A percentile compares a stretch with the other conserved stretches of the same genome.
Conservation (phyloP, 257 asterid species). For the Solanum megistacrolobum region DNA sequence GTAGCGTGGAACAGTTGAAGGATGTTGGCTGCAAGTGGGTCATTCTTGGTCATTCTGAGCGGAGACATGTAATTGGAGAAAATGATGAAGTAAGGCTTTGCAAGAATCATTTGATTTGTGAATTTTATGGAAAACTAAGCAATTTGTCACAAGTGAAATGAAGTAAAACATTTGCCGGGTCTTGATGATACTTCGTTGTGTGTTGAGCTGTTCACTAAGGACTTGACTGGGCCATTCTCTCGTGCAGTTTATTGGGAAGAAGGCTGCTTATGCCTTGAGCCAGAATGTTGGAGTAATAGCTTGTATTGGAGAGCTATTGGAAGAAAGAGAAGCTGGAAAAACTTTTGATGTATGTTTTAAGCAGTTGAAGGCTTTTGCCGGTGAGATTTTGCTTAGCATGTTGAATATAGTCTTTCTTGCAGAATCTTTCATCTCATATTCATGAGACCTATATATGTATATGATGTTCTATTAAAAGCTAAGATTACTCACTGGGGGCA, state of each 20-base stretch:
- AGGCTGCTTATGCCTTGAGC: slow-evolving; percentile 92
- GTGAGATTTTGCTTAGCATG: slow-evolving; percentile 11
- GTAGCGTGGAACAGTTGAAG: slow-evolving; percentile 82
- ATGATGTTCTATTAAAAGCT: background rate
- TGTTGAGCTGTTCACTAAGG: slow-evolving; percentile 3
- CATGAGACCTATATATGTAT: background rate
- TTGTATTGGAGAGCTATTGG: slow-evolving; percentile 91
- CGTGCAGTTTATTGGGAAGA: slow-evolving; percentile 86
- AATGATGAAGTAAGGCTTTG: slow-evolving; percentile 56
- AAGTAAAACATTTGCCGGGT: background rate
- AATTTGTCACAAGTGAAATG: background rate
- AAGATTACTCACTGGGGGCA: background rate
- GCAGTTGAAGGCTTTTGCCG: slow-evolving; percentile 90
- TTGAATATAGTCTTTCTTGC: background rate
- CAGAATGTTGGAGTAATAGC: slow-evolving; percentile 89
- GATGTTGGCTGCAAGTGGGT: slow-evolving; percentile 98
- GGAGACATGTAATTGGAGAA: slow-evolving; percentile 90
- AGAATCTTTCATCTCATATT: background rate
- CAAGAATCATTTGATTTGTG: background rate
- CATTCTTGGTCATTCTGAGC: slow-evolving; percentile 93
- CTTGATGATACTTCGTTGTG: background rate
- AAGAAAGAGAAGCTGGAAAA: slow-evolving; percentile 92
- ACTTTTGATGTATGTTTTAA: slow-evolving; percentile 87
- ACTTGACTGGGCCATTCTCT: slow-evolving; percentile 11
- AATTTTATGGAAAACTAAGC: background rate